These are phyloP conservation scores for Candolleomyces efflorescens DNA, from an alignment of 768 basidiomycete genomes.

Conservation along the genomic window DNA sequence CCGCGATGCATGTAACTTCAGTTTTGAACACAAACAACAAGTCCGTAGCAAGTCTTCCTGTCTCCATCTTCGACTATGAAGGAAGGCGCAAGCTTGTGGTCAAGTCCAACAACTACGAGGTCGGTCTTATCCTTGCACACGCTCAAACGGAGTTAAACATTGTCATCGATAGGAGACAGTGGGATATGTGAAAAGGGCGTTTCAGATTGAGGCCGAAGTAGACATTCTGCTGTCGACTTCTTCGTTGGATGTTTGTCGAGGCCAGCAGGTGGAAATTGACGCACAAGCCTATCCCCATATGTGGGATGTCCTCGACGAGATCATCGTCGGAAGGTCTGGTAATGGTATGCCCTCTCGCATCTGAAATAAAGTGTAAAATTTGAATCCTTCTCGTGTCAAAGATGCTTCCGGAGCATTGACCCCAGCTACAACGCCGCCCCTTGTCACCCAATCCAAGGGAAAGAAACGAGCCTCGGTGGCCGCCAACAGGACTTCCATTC, in stretches of 20 bases:
- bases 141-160: neutral
- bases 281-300: neutral
- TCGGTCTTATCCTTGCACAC: neutral
- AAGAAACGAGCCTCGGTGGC: no score
- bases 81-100: neutral
- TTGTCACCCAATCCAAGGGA: no score
- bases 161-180: neutral
- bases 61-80: neutral
- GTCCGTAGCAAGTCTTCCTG: neutral
- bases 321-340: neutral
- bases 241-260: slow-evolving; percentile 5
- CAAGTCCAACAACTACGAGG: slow-evolving; percentile 1
- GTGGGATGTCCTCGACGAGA: slow-evolving; percentile 4
- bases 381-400: no score
- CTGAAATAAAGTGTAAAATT: neutral
- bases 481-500: no score
- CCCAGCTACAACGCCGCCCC: no score
- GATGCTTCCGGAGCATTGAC: no score
- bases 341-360: neutral
- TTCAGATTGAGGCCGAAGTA: neutral
- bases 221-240: neutral
- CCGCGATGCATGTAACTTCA: neutral
- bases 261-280: slow-evolving; percentile 6
- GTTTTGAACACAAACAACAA: neutral
- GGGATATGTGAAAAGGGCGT: neutral